phyloP scores from a whole-genome alignment of 1,284 basidiomycete genomes.

The Leccinum proximum region DNA sequence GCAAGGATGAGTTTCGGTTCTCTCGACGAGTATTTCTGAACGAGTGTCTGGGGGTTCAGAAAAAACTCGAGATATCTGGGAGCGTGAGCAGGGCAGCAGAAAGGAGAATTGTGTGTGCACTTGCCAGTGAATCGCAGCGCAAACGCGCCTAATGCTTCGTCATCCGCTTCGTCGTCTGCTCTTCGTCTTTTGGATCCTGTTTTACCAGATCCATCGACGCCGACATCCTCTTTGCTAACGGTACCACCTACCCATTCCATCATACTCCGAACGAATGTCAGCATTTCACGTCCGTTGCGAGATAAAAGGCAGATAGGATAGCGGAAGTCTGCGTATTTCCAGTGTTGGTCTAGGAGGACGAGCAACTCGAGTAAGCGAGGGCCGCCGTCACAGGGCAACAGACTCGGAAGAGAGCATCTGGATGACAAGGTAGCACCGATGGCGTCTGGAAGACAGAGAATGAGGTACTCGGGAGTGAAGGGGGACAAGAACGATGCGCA shows the following conservation, averaged over 20 bases:
- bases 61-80: conserved; percentile 89
- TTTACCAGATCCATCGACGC: conserved; percentile 61
- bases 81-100: conserved; percentile 6
- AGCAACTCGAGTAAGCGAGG: conserved; percentile 93
- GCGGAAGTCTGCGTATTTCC: conserved; percentile 83
- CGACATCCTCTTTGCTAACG: conserved; percentile 86
- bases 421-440: conserved; percentile 81
- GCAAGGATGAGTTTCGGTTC: conserved; percentile 94
- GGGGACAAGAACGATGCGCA: conserved; percentile 32
- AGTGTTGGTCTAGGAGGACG: conserved; percentile 96
- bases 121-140: conserved; percentile 61
- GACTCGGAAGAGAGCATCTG: conserved; percentile 60
- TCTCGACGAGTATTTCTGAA: conserved; percentile 80
- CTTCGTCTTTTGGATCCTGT: conserved; percentile 57
- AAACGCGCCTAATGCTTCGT: conserved; percentile 75
- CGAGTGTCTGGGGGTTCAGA: conserved; percentile 74
- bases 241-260: conserved; percentile 99
- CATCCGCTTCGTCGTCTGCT: conserved; percentile 62
- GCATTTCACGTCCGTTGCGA: conserved; percentile 89
- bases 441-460: conserved; percentile 35
- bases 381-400: conserved; percentile 93
- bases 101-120: conserved; percentile 34
- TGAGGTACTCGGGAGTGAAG: conserved; percentile 2
- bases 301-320: conserved; percentile 93
- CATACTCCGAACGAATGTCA: conserved; percentile 87